Conservation (phyloP, 1,139 yeast genomes). For the Candida tropicalis region DNA sequence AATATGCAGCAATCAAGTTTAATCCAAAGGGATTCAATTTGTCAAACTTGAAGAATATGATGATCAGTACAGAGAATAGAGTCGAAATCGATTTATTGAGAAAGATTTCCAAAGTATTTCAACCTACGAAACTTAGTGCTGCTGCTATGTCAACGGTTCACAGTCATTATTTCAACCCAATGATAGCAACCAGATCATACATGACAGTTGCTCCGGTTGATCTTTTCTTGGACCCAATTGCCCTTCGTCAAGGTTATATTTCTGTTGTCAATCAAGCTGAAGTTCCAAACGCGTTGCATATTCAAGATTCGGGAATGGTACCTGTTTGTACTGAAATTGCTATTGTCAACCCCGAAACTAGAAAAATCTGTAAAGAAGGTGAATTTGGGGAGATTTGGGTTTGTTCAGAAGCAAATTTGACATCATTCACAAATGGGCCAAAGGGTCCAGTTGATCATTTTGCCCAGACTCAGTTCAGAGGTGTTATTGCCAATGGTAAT, state of each 20-base stretch:
- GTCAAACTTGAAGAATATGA: slow-evolving; percentile 71
- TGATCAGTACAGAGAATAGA: slow-evolving; percentile 79
- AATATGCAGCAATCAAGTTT: slow-evolving; percentile 65
- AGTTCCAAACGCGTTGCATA: slow-evolving; percentile 66
- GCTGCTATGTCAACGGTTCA: slow-evolving; percentile 79
- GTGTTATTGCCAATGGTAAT: slow-evolving; percentile 64
- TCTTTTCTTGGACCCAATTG: slow-evolving; percentile 82
- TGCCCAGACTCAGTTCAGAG: slow-evolving; percentile 49
- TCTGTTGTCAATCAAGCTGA: slow-evolving; percentile 76
- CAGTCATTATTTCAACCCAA: slow-evolving; percentile 78
- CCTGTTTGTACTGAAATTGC: slow-evolving; percentile 94
- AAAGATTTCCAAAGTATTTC: slow-evolving; percentile 63
- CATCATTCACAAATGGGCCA: slow-evolving; percentile 61
- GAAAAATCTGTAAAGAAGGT: slow-evolving; percentile 78
- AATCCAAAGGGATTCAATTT: slow-evolving; percentile 70
- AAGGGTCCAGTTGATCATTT: slow-evolving; percentile 48
- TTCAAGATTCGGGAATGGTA: slow-evolving; percentile 96
- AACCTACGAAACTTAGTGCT: slow-evolving; percentile 64
- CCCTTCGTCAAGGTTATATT: slow-evolving; percentile 84
- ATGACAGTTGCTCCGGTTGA: slow-evolving; percentile 90
- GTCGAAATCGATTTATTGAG: slow-evolving; percentile 67
- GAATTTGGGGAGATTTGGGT: slow-evolving; percentile 99
- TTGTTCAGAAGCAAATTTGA: slow-evolving; percentile 79
- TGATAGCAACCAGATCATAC: slow-evolving; percentile 83
- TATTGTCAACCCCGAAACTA: slow-evolving; percentile 92